Base-by-base conservation (phyloP, 1,139 yeast genomes). In the Geotrichum macrosporum region DNA sequence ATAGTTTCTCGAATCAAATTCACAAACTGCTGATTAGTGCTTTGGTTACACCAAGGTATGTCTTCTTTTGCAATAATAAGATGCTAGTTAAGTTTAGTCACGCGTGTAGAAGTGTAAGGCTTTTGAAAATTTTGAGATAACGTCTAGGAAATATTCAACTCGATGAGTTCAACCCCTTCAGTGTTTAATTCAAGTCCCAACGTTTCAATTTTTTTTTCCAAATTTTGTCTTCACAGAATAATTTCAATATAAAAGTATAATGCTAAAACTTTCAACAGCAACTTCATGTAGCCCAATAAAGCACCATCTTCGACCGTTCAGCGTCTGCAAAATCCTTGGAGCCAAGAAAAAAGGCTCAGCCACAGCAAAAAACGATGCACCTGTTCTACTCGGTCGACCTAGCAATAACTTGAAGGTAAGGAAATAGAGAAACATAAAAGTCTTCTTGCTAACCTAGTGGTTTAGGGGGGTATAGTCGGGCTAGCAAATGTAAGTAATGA, bases 401-500 rank as follows among this genome's bases (percentile, higher is more conserved):
- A 54, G 69, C 22, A 66, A 66, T 72, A 89, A 88, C 71, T 77
- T 89, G 68, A 89, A 88, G 69, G 60, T 56, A 31, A 20, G 47
- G 36, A 20, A 18, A 39, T 10, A 6, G 12, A 27, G 9, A n/a
- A 5, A 41, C 13, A 32, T n/a, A 5, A 16, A 20, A 5, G 26
- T 5, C 9, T 33, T 19, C n/a, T 15, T 6, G n/a, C 16, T 15
- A 33, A 33, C 18, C 18, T 15, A 27, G 20, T 13, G 16, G 12
- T 15, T 8, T n/a, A 60, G 56, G 63, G 66, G 39, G 96, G 97
- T 68, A 87, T 89, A 63, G 96, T 88, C 57, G 96, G 96, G 53
- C 75, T 88, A 58, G 96, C 96, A 65, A 88, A 88, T 66, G 70
- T 59, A 37, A 45, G 55, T 36, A 6, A 10, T 4, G 12, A n/a